Percentiles rank a stretch among this genome's conserved stretches.
Evolutionary conservation across 129 eudicot species (phyloP).

Genomic region (Glebionis coronaria): DNA sequence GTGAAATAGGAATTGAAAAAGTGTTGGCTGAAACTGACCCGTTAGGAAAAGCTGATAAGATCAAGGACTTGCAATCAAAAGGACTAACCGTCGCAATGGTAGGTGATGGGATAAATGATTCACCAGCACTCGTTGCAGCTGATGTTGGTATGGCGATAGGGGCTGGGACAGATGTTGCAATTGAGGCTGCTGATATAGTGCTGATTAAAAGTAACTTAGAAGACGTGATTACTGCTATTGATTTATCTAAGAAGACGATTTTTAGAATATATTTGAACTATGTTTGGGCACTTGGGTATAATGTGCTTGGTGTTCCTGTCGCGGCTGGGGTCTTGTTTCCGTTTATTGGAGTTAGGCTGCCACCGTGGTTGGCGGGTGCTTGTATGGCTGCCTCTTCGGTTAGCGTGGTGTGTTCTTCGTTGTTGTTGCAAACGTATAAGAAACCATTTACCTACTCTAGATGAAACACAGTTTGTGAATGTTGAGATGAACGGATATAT

Average conservation of each 20-base stretch:
- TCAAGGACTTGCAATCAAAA: slow-evolving; percentile 79
- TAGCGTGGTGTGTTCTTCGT: slow-evolving; percentile 94
- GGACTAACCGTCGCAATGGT: slow-evolving; percentile 93
- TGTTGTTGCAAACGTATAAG: slow-evolving; percentile 77
- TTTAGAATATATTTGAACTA: slow-evolving; percentile 68
- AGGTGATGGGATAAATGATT: slow-evolving; percentile 96
- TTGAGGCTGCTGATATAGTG: slow-evolving; percentile 95
- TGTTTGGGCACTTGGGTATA: slow-evolving; percentile 98
- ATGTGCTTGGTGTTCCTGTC: slow-evolving; percentile 81
- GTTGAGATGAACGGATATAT: background rate
- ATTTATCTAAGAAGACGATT: slow-evolving; percentile 81
- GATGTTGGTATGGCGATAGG: slow-evolving; percentile 97
- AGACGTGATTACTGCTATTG: slow-evolving; percentile 89
- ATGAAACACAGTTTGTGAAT: background rate
- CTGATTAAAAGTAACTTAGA: slow-evolving; percentile 78
- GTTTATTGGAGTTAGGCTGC: slow-evolving; percentile 73
- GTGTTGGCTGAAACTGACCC: slow-evolving; percentile 97
- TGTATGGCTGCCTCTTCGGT: slow-evolving; percentile 99
- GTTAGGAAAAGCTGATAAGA: slow-evolving; percentile 87
- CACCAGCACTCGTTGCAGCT: slow-evolving; percentile 96
- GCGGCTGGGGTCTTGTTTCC: slow-evolving; percentile 93
- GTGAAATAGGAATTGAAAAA: slow-evolving; percentile 61
- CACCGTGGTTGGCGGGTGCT: slow-evolving; percentile 99
- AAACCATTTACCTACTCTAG: slow-evolving; percentile 52
- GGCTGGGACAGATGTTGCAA: slow-evolving; percentile 95